These are phyloP conservation scores for Penicillium antarcticum DNA, from an alignment of 495 filamentous ascomycete species.

Conservation along the genomic window DNA sequence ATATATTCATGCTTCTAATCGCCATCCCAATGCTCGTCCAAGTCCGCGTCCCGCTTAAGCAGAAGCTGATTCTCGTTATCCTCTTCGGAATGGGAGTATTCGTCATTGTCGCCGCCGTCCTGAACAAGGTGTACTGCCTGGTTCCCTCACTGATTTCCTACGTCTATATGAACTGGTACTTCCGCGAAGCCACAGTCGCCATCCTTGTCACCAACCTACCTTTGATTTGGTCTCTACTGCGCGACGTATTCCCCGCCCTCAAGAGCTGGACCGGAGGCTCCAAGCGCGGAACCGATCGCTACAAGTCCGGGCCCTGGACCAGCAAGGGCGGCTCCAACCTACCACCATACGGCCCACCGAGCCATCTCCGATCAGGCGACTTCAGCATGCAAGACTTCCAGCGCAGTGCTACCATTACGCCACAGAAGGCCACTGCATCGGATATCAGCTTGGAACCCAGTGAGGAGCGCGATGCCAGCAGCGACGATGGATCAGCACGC, in stretches of 20 bases:
- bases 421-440: conserved; percentile 30
- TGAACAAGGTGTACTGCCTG: conserved; percentile 69
- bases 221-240: conserved; percentile 60
- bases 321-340: conserved; percentile 30
- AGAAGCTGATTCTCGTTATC: conserved; percentile 55
- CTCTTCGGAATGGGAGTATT: conserved; percentile 61
- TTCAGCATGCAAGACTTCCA: conserved; percentile 35
- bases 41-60: conserved; percentile 49
- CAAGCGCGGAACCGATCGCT: conserved; percentile 34
- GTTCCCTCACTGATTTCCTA: conserved; percentile 44
- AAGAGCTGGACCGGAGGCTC: conserved; percentile 47
- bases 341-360: conserved; percentile 32
- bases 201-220: conserved; percentile 65
- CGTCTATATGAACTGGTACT: conserved; percentile 68
- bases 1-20: conserved; percentile 61
- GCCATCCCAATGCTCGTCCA: conserved; percentile 60
- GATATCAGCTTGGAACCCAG: conserved; percentile 27
- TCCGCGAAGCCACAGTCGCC: conserved; percentile 64
- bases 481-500: conserved; percentile 39
- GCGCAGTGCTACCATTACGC: conserved; percentile 22
- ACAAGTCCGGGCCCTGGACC: conserved; percentile 37
- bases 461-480: conserved; percentile 32
- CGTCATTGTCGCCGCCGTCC: conserved; percentile 60
- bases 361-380: conserved; percentile 32
- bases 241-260: conserved; percentile 54